A percentile compares a stretch with the other conserved stretches of the same genome.
Conservation (phyloP, 768 basidiomycete species). For the Trametes cingulata region DNA sequence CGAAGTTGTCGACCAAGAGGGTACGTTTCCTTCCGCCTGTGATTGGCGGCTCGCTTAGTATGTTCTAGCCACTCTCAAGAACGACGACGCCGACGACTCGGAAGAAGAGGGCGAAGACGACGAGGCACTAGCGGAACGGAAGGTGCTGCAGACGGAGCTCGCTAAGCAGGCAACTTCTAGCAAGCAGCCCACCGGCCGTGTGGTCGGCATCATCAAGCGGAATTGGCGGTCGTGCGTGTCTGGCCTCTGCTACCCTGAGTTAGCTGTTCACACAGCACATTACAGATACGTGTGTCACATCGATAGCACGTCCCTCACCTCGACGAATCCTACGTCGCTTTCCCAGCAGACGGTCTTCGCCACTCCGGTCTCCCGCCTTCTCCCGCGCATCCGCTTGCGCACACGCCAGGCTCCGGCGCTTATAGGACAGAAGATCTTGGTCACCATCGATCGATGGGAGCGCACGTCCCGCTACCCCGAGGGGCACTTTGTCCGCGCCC, state of each 20-base stretch:
- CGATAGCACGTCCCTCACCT: constrained; percentile 84
- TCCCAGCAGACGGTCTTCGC: constrained; percentile 92
- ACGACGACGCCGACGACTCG: constrained; percentile 84
- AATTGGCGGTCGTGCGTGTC: constrained; percentile 88
- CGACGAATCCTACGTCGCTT: constrained; percentile 73
- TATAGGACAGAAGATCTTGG: constrained; percentile 91
- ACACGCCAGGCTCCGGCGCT: constrained; percentile 92
- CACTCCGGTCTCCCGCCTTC: constrained; percentile 84
- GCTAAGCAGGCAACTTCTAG: constrained; percentile 43
- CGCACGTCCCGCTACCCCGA: constrained; percentile 88
- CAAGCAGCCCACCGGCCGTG: constrained; percentile 86
- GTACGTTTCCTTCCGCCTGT: constrained; percentile 41
- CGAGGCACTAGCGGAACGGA: constrained; percentile 33
- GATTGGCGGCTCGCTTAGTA: constrained; percentile 3
- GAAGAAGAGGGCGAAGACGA: constrained; percentile 53
- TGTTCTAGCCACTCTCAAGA: constrained; percentile 69
- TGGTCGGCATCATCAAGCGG: constrained; percentile 91
- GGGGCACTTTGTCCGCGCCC: constrained; percentile 92
- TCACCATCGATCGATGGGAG: constrained; percentile 94
- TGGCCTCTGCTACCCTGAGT: not conserved
- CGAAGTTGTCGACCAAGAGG: constrained; percentile 92
- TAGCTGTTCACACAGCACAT: not conserved
- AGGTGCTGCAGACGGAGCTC: constrained; percentile 27
- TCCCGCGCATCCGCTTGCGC: constrained; percentile 91
- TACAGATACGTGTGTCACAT: constrained; percentile 91